Conservation (phyloP, 306 rosid genomes). For the Cucurbita argyrosperma region DNA sequence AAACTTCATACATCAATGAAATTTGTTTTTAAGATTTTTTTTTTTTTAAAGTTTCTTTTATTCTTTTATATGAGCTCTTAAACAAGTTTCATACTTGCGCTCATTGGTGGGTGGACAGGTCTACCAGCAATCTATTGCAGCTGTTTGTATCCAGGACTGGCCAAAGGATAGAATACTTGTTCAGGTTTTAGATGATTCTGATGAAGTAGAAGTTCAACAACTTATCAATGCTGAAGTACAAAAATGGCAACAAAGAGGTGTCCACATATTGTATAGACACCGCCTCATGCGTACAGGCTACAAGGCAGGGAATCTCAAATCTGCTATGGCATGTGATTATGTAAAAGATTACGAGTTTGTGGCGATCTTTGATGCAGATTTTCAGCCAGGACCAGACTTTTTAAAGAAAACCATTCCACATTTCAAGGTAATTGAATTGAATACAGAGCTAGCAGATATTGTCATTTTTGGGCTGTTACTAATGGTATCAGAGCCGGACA, state of each 20-base stretch:
- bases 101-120: constrained; percentile 37
- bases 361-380: constrained; percentile 94
- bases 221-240: constrained; percentile 95
- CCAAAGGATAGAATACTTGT: constrained; percentile 89
- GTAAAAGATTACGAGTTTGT: constrained; percentile 91
- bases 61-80: not conserved
- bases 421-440: constrained; percentile 56
- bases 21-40: not conserved
- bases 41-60: not conserved
- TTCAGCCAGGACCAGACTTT: constrained; percentile 92
- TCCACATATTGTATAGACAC: constrained; percentile 72
- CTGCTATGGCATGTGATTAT: constrained; percentile 94
- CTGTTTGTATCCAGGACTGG: constrained; percentile 89
- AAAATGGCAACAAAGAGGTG: constrained; percentile 94
- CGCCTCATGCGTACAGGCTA: constrained; percentile 88
- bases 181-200: constrained; percentile 94
- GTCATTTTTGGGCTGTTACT: too few relatives aligned
- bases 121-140: constrained; percentile 92
- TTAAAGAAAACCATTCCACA: constrained; percentile 84
- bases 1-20: too few relatives aligned
- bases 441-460: not conserved
- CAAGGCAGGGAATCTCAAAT: constrained; percentile 97
- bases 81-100: constrained; percentile 10
- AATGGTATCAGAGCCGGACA: too few relatives aligned
- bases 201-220: constrained; percentile 62